Percentiles rank a stretch among this genome's conserved stretches.
These are phyloP conservation scores for Tuber indicum DNA, from an alignment of 495 filamentous ascomycete genomes.

Conservation along the genomic window DNA sequence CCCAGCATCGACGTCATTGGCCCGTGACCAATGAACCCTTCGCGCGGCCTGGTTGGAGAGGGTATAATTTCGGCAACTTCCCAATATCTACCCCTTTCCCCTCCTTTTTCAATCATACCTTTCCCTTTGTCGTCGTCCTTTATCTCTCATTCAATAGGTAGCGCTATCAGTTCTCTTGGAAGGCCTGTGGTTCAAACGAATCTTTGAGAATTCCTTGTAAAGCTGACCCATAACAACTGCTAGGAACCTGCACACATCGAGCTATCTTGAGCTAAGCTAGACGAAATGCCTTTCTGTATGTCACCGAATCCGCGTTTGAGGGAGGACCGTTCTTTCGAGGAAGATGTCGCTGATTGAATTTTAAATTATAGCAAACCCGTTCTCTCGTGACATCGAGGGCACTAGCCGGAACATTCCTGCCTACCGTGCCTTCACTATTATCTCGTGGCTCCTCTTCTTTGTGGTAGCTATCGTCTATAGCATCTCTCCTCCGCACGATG, in stretches of 20 bases:
- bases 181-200: not conserved
- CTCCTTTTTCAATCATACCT: not conserved
- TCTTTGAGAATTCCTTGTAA: not conserved
- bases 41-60: not conserved
- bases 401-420: conserved; percentile 44
- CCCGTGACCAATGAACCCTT: not conserved
- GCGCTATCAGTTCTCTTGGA: not conserved
- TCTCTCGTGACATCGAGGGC: conserved; percentile 41
- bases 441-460: conserved; percentile 67
- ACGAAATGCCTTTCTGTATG: conserved; percentile 7
- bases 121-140: not conserved
- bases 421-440: conserved; percentile 62
- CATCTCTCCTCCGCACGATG: conserved; percentile 55
- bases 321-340: not conserved
- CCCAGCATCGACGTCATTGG: not conserved
- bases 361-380: conserved; percentile 40
- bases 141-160: not conserved
- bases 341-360: not conserved
- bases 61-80: not conserved
- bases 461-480: conserved; percentile 65
- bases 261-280: not conserved
- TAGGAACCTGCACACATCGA: not conserved
- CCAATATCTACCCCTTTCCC: not conserved
- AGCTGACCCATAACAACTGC: not conserved
- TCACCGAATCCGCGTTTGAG: not conserved